Evolutionary conservation across 2,329 filamentous ascomycete genomes (phyloP).

Genomic region (Ophiocordyceps camponoti-rufipedis): DNA sequence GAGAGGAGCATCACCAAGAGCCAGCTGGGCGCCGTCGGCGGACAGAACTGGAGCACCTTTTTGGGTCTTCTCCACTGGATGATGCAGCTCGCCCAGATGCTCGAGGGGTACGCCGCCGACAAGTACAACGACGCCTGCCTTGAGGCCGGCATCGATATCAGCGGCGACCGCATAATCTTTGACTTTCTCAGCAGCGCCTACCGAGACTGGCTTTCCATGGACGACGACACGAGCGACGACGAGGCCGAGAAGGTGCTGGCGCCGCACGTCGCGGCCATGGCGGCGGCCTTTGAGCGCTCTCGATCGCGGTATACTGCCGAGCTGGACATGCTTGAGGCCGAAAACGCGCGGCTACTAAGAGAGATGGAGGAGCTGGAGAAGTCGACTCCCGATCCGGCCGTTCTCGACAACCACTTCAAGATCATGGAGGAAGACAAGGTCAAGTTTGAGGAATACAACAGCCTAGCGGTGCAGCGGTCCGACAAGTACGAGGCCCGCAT

Average conservation of each 20-base stretch:
- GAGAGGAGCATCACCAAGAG: conserved; percentile 94
- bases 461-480: conserved; percentile 62
- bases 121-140: conserved; percentile 81
- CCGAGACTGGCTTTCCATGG: conserved; percentile 82
- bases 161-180: conserved; percentile 83
- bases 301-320: conserved; percentile 77
- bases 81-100: conserved; percentile 92
- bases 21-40: conserved; percentile 83
- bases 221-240: conserved; percentile 76
- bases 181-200: conserved; percentile 82
- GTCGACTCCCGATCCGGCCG: conserved; percentile 62
- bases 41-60: conserved; percentile 94
- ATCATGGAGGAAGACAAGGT: conserved; percentile 87
- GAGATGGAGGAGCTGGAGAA: conserved; percentile 86
- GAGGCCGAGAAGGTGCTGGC: conserved; percentile 60
- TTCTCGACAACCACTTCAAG: conserved; percentile 76
- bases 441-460: conserved; percentile 93
- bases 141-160: conserved; percentile 75
- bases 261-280: conserved; percentile 79
- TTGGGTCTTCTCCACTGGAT: conserved; percentile 93
- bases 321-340: conserved; percentile 68
- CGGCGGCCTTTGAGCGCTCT: conserved; percentile 63
- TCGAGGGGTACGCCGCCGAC: conserved; percentile 62
- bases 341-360: conserved; percentile 61
- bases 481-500: conserved; percentile 76